Conservation (phyloP, 305 asterid genomes). For the Solanum hybrid region DNA sequence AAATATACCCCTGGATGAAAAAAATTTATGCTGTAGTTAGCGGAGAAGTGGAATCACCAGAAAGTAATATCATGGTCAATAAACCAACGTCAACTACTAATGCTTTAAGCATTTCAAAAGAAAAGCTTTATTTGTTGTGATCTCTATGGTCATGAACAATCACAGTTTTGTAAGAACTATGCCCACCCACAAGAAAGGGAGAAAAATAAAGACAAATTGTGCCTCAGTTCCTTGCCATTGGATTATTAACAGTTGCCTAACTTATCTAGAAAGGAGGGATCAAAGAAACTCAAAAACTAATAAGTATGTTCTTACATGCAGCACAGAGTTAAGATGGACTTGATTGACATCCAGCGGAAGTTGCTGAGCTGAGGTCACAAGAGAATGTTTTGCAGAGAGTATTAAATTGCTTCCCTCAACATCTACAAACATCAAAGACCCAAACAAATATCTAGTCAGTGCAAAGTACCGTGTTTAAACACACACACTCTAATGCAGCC, state of each 20-base stretch:
- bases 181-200: background rate
- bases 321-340: conserved; percentile 53
- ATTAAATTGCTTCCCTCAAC: conserved; percentile 64
- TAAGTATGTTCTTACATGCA: conserved; percentile 56
- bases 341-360: conserved; percentile 76
- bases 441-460: conserved; percentile 4
- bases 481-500: background rate
- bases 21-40: background rate
- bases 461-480: background rate
- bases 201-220: background rate
- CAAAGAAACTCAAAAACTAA: conserved; percentile 7
- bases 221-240: background rate
- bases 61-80: background rate
- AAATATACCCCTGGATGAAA: conserved; percentile 72
- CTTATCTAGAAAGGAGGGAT: background rate
- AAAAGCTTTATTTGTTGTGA: background rate
- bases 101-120: background rate
- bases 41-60: background rate
- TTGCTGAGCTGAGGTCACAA: conserved; percentile 46
- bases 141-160: background rate
- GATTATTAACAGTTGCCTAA: background rate
- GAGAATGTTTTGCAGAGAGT: conserved; percentile 79
- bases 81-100: background rate
- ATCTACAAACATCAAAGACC: conserved; percentile 40
- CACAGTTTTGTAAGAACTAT: background rate